Conservation (phyloP, 176 grass and related monocot species). For the Oryza nivara region DNA sequence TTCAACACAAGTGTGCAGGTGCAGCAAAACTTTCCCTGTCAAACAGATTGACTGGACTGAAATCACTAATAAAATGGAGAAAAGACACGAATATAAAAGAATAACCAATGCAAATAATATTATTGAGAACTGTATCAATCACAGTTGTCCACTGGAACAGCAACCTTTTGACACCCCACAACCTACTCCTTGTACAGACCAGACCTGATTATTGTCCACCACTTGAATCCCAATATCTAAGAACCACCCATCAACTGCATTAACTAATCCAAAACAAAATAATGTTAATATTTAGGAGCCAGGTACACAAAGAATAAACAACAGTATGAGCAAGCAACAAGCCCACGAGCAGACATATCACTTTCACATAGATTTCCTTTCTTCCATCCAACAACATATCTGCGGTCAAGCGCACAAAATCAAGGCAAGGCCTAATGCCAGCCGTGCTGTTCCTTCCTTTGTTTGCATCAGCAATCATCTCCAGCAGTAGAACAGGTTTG, state of each 20-base stretch:
- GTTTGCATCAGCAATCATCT: conserved; percentile 32
- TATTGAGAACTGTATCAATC: conserved; percentile 18
- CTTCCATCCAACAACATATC: conserved; percentile 22
- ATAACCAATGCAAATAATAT: conserved; percentile 18
- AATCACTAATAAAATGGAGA: conserved; percentile 7
- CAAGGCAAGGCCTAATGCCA: background rate
- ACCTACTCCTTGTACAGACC: conserved; percentile 26
- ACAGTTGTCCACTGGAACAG: conserved; percentile 16
- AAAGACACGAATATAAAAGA: background rate
- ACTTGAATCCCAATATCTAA: conserved; percentile 27
- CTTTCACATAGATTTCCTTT: background rate
- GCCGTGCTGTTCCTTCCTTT: background rate
- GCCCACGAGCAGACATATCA: conserved; percentile 16
- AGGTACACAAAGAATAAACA: conserved; percentile 49
- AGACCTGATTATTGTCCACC: conserved; percentile 38
- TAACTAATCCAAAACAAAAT: conserved; percentile 51
- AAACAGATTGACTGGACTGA: background rate
- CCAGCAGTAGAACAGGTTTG: conserved; percentile 20
- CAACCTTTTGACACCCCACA: conserved; percentile 20
- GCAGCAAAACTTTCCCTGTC: background rate
- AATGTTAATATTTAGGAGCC: conserved; percentile 46
- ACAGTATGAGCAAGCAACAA: conserved; percentile 37
- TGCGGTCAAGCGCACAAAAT: background rate
- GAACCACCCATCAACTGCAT: background rate
- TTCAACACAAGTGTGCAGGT: background rate